Evolutionary conservation across 208 protist species (phyloP), one percentile per base, ranked within the genome.

Genomic region (Leishmania aethiopica): DNA sequence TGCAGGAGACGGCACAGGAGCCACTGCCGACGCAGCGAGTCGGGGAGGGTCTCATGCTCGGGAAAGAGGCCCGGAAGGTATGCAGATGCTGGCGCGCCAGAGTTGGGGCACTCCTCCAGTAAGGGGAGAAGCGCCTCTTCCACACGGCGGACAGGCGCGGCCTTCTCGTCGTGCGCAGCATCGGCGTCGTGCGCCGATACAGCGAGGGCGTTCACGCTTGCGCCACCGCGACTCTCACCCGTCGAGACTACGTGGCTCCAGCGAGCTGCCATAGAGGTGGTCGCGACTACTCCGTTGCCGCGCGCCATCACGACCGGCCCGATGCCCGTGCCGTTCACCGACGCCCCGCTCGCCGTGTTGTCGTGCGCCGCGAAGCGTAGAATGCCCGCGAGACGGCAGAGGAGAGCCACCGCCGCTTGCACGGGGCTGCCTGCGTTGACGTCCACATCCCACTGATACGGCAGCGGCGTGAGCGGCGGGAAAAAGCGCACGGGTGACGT

Each of bases 1-100:
- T 85, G 77, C n/a, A 85, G 77, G 47, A 85, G 73, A 35, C 60
- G 71, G 32, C 82, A 85, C 37, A 85, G 77, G 25, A 74, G 22
- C 82, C 82, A 85, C 59, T 75, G 73, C 59, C 73, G 82, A 64
- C 77, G 82, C 77, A 81, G 22, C 22, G 67, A 28, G 15, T 77
- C 75, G 1, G 81, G 17, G 25, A 77, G 37, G 60, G 40, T 15
- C 51, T 75, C 62, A 35, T 79, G 75, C 37, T 69, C n/a, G 5
- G 64, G 70, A 51, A 53, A 74, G 45, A 69, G 32, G 15, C 47
- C 40, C 25, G 70, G 70, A 28, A 74, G 70, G 45, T 53, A 51
- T 3, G 45, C 70, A 13, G 70, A 74, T 74, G 70, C 45, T 19
- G 70, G 4, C 42, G 25, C 19, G 40, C 17, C 3, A 17, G 47